Percentiles rank a stretch among this genome's conserved stretches.
Conservation (phyloP, 116 monocot genomes). For the Zostera marina region DNA sequence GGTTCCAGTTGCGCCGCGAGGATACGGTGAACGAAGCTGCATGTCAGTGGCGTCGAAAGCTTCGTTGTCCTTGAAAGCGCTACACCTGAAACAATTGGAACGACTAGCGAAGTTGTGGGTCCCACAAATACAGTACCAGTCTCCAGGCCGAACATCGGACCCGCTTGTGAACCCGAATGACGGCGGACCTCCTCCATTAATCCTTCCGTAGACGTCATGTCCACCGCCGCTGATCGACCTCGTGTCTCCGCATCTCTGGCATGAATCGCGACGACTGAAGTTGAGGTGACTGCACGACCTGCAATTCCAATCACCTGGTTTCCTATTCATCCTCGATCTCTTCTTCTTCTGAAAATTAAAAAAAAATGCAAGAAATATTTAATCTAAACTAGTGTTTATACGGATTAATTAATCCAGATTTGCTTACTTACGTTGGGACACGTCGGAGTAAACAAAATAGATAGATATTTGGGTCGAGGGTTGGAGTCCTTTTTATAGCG, state of each 20-base stretch:
- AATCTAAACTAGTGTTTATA: too few relatives aligned
- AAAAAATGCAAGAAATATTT: too few relatives aligned
- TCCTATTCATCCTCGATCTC: conserved; percentile 63
- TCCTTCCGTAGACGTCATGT: neutral
- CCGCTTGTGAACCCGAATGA: conserved; percentile 34
- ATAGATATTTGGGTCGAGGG: too few relatives aligned
- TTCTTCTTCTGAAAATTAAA: too few relatives aligned
- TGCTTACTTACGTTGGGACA: too few relatives aligned
- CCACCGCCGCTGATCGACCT: conserved; percentile 10
- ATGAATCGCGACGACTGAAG: conserved; percentile 52
- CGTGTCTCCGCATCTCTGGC: conserved; percentile 42
- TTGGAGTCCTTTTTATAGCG: too few relatives aligned
- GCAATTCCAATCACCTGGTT: conserved; percentile 57
- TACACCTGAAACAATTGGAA: conserved; percentile 80
- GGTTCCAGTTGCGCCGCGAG: too few relatives aligned
- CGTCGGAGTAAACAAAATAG: too few relatives aligned
- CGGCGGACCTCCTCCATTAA: neutral
- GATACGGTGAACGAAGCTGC: conserved; percentile 14
- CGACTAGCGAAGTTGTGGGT: conserved; percentile 92
- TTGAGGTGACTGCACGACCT: conserved; percentile 40
- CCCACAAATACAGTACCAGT: conserved; percentile 79
- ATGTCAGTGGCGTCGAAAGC: conserved; percentile 13
- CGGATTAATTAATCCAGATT: too few relatives aligned
- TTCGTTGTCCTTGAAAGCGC: conserved; percentile 63
- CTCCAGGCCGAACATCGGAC: conserved; percentile 67